A percentile compares a stretch with the other conserved stretches of the same genome.
Evolutionary conservation across 2,329 filamentous ascomycete species (phyloP).

Genomic region (Stenocarpella maydis): DNA sequence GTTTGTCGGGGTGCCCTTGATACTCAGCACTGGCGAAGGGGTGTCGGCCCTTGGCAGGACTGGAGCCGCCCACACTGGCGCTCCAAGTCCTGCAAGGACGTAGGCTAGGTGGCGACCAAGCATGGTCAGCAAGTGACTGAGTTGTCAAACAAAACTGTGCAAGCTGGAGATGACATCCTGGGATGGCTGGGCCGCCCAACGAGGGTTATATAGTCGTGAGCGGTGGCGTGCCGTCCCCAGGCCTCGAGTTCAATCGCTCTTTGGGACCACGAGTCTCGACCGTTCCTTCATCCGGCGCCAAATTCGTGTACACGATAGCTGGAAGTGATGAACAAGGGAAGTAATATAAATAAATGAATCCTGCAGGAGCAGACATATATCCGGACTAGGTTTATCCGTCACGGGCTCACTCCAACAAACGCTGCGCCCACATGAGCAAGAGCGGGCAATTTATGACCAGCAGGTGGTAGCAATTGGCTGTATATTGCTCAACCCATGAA

Average conservation of each 20-base stretch:
- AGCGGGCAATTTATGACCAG: not conserved
- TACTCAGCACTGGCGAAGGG: not conserved
- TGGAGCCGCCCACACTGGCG: slow-evolving; percentile 24
- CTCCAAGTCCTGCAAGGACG: slow-evolving; percentile 16
- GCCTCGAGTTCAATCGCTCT: not conserved
- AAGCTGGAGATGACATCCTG: not conserved
- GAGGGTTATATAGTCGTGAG: slow-evolving; percentile 11
- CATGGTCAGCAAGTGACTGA: slow-evolving; percentile 1
- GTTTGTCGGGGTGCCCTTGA: slow-evolving; percentile 6
- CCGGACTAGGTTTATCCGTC: slow-evolving; percentile 12
- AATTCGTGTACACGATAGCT: not conserved
- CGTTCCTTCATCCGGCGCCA: slow-evolving; percentile 13
- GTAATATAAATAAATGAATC: slow-evolving; percentile 16
- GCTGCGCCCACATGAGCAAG: not conserved
- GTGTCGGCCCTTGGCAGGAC: not conserved
- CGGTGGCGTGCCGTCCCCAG: not conserved
- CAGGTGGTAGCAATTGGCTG: not conserved
- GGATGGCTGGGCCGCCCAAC: not conserved
- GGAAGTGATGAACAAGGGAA: not conserved
- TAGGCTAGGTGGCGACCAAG: slow-evolving; percentile 7
- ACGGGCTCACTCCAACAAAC: slow-evolving; percentile 4
- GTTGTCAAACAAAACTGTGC: not conserved
- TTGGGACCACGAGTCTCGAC: not conserved
- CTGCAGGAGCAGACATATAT: slow-evolving; percentile 12
- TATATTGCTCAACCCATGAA: not conserved